Percentiles rank a stretch among this genome's conserved stretches.
Conservation (phyloP, 306 rosid species). For the Glycine latifolia region DNA sequence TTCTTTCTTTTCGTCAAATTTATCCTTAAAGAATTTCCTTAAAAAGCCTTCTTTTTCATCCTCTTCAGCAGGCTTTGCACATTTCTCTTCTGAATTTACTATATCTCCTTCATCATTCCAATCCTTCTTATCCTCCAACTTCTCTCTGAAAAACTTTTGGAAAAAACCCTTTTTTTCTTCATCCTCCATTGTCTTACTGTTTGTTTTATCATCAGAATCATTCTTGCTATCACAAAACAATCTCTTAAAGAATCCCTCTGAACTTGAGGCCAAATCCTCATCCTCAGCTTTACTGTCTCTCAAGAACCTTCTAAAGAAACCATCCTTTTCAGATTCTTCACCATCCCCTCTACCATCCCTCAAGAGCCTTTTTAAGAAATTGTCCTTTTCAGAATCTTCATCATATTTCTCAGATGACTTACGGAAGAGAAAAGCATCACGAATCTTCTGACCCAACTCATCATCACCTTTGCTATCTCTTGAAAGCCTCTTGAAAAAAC, state of each 20-base stretch:
- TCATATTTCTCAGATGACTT: conserved; percentile 81
- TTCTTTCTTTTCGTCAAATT: conserved; percentile 81
- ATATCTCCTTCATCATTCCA: conserved; percentile 60
- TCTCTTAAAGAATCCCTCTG: conserved; percentile 89
- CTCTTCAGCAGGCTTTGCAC: conserved; percentile 69
- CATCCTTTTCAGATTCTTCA: conserved; percentile 78
- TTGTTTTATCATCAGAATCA: conserved; percentile 70
- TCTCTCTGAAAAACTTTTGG: conserved; percentile 77
- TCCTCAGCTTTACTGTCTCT: conserved; percentile 83
- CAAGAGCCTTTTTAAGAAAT: conserved; percentile 80
- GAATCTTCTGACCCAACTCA: conserved; percentile 71
- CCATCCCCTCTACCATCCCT: conserved; percentile 81
- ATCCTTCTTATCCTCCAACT: conserved; percentile 83
- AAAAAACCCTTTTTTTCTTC: conserved; percentile 91
- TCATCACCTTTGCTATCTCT: conserved; percentile 89
- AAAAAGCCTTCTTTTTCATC: conserved; percentile 94
- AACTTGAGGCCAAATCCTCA: conserved; percentile 77
- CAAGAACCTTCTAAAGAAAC: conserved; percentile 82
- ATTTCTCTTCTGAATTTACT: conserved; percentile 62
- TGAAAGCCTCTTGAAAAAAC: conserved; percentile 86
- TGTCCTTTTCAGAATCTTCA: conserved; percentile 79
- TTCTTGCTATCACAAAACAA: conserved; percentile 89
- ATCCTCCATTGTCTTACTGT: conserved; percentile 58
- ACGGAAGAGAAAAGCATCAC: conserved; percentile 77
- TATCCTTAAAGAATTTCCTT: conserved; percentile 75